Evolutionary conservation across 176 grass and related monocot genomes (phyloP), one percentile per base, ranked within the genome.

Genomic region (Juncus effusus): DNA sequence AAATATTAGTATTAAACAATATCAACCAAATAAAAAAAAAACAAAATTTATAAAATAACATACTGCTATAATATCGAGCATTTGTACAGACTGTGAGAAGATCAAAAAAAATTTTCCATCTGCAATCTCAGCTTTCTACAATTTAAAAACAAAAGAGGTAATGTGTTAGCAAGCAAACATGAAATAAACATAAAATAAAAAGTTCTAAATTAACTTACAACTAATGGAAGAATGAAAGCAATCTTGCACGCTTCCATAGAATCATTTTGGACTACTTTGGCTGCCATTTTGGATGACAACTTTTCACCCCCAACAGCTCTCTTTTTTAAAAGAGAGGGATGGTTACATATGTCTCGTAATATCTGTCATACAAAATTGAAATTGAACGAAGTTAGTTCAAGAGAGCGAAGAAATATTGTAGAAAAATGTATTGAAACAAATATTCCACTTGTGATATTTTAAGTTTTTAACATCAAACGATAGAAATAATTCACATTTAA

Each of bases 321-420:
- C 75, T 89, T 84, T 54, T 87, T 97, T 58, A 97, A 73, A 60
- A 91, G 78, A 38, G 82, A 64, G 64, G 93, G 93, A 37, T 97
- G 93, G 70, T 91, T 77, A 61, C 88, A 97, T 77, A 92, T 97
- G 73, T 92, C 88, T 77, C 91, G 91, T 67, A 92, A 63, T 82
- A 92, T 88, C 93, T 97, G 51, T 72, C 71, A 58, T 7, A 81
- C 50, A 68, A 13, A 39, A 61, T 16, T 37, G 39, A 12, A 37
- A 38, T 10, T 9, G 42, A 56, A 42, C 4, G 0, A 38, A 72
- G 15, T 42, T 5, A 44, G n/a, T n/a, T n/a, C n/a, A n/a, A n/a
- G n/a, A n/a, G n/a, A n/a, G n/a, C n/a, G n/a, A n/a, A n/a, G n/a
- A n/a, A n/a, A n/a, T 45, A 45, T 45, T 45, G 7, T 4, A 45